phyloP scores from a whole-genome alignment of 805 yeast species.

The Yarrowia sp. region DNA sequence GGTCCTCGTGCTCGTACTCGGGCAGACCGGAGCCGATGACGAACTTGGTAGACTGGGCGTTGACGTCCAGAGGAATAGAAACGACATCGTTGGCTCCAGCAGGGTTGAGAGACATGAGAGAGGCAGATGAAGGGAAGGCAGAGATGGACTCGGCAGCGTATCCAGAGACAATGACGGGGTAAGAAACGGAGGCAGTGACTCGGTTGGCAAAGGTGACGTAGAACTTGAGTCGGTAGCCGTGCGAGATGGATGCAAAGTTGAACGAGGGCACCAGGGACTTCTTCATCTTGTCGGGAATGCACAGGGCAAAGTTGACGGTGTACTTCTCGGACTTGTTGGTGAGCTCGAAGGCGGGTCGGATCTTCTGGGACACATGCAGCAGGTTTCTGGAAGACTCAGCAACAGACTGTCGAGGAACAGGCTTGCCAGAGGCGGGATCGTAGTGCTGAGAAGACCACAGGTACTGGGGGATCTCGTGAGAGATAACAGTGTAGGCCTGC shows the following conservation, averaged over 20 bases:
- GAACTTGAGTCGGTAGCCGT: conserved; percentile 23
- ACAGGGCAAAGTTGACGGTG: conserved; percentile 25
- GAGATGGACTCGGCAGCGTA: conserved; percentile 21
- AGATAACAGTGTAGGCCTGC: conserved; percentile 22
- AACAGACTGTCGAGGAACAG: conserved; percentile 19
- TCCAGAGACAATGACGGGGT: conserved; percentile 24
- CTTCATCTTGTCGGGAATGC: conserved; percentile 26
- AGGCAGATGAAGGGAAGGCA: conserved; percentile 22
- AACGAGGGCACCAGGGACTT: conserved; percentile 20
- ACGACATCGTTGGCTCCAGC: background rate
- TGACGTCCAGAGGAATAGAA: conserved; percentile 11
- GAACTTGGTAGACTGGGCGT: conserved; percentile 25
- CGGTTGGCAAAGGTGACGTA: conserved; percentile 20
- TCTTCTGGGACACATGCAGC: conserved; percentile 17
- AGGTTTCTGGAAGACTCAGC: conserved; percentile 18
- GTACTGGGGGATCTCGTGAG: conserved; percentile 25
- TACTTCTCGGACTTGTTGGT: background rate
- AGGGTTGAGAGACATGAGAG: conserved; percentile 5
- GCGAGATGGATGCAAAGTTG: conserved; percentile 25
- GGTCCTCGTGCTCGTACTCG: conserved; percentile 22
- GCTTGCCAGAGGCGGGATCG: conserved; percentile 15
- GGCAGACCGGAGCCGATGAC: conserved; percentile 22
- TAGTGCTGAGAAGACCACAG: conserved; percentile 26
- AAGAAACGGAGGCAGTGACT: conserved; percentile 4
- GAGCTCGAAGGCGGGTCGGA: conserved; percentile 12